Evolutionary conservation across 768 basidiomycete species (phyloP).

Genomic region (Omphalotus guepiniiformis): DNA sequence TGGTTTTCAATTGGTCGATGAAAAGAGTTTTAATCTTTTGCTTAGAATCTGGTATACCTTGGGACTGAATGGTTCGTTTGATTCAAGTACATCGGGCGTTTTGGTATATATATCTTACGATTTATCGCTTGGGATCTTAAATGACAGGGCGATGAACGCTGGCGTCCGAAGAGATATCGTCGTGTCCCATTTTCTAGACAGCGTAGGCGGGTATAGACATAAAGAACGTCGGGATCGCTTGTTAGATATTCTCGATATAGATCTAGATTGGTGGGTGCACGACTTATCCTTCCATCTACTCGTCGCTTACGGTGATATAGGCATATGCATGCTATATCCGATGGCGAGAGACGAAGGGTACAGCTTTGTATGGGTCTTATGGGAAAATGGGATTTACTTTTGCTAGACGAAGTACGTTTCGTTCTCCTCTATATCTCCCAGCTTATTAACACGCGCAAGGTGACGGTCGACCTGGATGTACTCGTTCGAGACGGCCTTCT

Average conservation of each 20-base stretch:
- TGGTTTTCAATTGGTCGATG: neutral
- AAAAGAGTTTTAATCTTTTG: constrained; percentile 35
- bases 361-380: constrained; percentile 97
- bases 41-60: constrained; percentile 81
- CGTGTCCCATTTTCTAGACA: constrained; percentile 94
- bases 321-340: constrained; percentile 60
- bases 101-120: neutral
- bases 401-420: constrained; percentile 86
- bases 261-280: constrained; percentile 96
- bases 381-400: constrained; percentile 87
- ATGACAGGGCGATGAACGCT: constrained; percentile 89
- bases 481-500: constrained; percentile 91
- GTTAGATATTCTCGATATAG: constrained; percentile 90
- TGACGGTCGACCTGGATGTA: constrained; percentile 96
- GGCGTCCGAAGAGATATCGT: constrained; percentile 91
- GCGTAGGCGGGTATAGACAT: constrained; percentile 92
- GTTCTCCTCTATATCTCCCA: constrained; percentile 7
- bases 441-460: no score
- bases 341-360: constrained; percentile 81
- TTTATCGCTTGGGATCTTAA: constrained; percentile 3
- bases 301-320: neutral
- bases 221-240: constrained; percentile 83
- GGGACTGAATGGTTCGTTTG: constrained; percentile 86
- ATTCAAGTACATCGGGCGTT: neutral
- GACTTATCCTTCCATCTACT: neutral